Percentiles rank a stretch among this genome's conserved stretches.
phyloP scores from a whole-genome alignment of 2,329 filamentous ascomycete species.

The Fusarium austroafricanum region DNA sequence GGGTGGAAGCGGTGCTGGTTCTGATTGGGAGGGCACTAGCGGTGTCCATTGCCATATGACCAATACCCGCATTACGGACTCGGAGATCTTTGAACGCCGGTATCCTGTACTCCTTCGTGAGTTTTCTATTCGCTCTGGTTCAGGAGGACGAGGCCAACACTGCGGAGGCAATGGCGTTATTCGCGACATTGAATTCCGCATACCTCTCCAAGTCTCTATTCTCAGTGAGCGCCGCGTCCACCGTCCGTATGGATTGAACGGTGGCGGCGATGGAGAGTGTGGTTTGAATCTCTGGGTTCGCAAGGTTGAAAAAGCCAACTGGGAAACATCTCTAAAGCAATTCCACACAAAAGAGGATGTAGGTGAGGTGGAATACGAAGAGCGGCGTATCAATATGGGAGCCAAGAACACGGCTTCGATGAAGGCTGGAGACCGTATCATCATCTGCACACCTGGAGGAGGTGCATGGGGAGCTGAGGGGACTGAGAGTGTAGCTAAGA shows the following conservation, averaged over 20 bases:
- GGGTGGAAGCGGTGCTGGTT: conserved; percentile 76
- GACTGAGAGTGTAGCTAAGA: conserved; percentile 63
- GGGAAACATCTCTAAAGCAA: conserved; percentile 57
- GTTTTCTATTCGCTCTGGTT: conserved; percentile 73
- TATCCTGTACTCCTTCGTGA: conserved; percentile 80
- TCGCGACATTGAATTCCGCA: conserved; percentile 82
- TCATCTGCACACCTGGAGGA: conserved; percentile 81
- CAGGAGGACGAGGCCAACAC: conserved; percentile 74
- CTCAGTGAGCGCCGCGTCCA: conserved; percentile 82
- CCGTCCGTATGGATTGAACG: conserved; percentile 76
- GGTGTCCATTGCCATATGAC: conserved; percentile 70
- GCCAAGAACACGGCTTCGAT: conserved; percentile 84
- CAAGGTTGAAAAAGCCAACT: conserved; percentile 70
- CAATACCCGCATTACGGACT: conserved; percentile 78
- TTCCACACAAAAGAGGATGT: conserved; percentile 51
- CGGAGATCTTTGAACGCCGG: conserved; percentile 58
- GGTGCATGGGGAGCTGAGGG: conserved; percentile 78
- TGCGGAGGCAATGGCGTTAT: conserved; percentile 79
- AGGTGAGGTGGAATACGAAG: conserved; percentile 61
- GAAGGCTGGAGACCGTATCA: conserved; percentile 80
- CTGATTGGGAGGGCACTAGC: conserved; percentile 58
- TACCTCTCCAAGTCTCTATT: conserved; percentile 81
- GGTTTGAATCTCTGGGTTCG: conserved; percentile 91
- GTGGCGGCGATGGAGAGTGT: conserved; percentile 81
- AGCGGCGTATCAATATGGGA: conserved; percentile 76